Percentiles rank a stretch among this genome's conserved stretches.
These are phyloP conservation scores for Danielozyma ontarioensis DNA, from an alignment of 805 yeast genomes.

Conservation along the genomic window DNA sequence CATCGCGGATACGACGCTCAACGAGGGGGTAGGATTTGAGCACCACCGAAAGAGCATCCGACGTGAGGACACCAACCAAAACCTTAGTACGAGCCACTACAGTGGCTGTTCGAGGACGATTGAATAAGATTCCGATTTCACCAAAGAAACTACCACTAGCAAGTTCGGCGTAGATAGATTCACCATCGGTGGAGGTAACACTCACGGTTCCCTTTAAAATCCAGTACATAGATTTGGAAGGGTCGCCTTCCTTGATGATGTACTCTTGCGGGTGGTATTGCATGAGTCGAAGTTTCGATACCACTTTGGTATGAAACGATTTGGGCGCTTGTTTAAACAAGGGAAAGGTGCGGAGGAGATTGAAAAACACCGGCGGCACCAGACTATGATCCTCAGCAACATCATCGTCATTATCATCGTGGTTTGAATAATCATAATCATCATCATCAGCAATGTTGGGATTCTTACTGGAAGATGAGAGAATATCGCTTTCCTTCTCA, in stretches of 20 bases:
- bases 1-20: constrained; percentile 68
- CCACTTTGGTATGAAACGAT: constrained; percentile 55
- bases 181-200: constrained; percentile 77
- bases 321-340: constrained; percentile 64
- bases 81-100: constrained; percentile 68
- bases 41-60: constrained; percentile 55
- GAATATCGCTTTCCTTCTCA: background rate
- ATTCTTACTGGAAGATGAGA: background rate
- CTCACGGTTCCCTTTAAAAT: constrained; percentile 68
- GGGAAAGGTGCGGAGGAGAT: constrained; percentile 52
- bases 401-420: constrained; percentile 6
- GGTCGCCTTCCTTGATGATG: constrained; percentile 67
- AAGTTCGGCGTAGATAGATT: constrained; percentile 65
- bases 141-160: constrained; percentile 71
- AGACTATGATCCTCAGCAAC: constrained; percentile 7
- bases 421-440: constrained; percentile 7
- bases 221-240: constrained; percentile 76
- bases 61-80: constrained; percentile 61
- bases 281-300: constrained; percentile 51
- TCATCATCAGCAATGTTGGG: constrained; percentile 5
- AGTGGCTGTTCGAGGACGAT: constrained; percentile 75
- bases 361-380: constrained; percentile 53
- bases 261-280: constrained; percentile 66
- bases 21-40: constrained; percentile 59
- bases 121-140: constrained; percentile 71